These are phyloP conservation scores for Mortierella sp. DNA, from an alignment of 371 early-diverging fungal genomes.

Conservation along the genomic window DNA sequence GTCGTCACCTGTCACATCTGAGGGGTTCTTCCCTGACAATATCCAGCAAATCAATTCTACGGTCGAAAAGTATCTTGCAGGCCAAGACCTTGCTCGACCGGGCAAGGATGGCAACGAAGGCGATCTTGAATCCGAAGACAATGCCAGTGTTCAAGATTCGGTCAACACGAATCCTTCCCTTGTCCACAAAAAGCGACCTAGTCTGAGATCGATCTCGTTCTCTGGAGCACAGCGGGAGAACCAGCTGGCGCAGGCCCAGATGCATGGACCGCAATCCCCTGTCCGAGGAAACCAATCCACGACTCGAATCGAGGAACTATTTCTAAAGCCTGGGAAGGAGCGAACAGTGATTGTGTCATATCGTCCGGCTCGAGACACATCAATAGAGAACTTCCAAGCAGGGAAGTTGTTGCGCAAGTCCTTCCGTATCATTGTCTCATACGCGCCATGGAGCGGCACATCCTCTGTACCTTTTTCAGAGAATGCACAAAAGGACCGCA, in stretches of 20 bases:
- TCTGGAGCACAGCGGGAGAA: slow-evolving; percentile 45
- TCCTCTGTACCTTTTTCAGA: slow-evolving; percentile 56
- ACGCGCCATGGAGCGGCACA: slow-evolving; percentile 60
- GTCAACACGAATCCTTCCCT: slow-evolving; percentile 34
- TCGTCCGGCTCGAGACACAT: slow-evolving; percentile 74
- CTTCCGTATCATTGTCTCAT: slow-evolving; percentile 83
- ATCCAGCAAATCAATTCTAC: slow-evolving; percentile 26
- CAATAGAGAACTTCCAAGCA: slow-evolving; percentile 72
- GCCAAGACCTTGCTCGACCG: slow-evolving; percentile 39
- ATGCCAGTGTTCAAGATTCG: slow-evolving; percentile 27
- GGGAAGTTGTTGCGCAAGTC: slow-evolving; percentile 81
- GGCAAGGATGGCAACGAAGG: slow-evolving; percentile 30
- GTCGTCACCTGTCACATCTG: slow-evolving; percentile 43
- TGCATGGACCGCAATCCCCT: slow-evolving; percentile 49
- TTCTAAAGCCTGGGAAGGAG: slow-evolving; percentile 88
- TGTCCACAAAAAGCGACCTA: slow-evolving; percentile 30
- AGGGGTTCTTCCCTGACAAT: slow-evolving; percentile 41
- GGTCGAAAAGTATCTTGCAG: slow-evolving; percentile 48
- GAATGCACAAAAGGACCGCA: slow-evolving; percentile 74
- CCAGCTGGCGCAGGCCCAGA: slow-evolving; percentile 35
- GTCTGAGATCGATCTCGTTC: slow-evolving; percentile 46
- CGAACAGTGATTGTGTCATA: slow-evolving; percentile 86
- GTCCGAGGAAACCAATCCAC: slow-evolving; percentile 58
- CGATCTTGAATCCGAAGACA: slow-evolving; percentile 36
- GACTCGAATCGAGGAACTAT: slow-evolving; percentile 88